Conservation (phyloP, 148 eudicot genomes). For the Beta vulgaris region DNA sequence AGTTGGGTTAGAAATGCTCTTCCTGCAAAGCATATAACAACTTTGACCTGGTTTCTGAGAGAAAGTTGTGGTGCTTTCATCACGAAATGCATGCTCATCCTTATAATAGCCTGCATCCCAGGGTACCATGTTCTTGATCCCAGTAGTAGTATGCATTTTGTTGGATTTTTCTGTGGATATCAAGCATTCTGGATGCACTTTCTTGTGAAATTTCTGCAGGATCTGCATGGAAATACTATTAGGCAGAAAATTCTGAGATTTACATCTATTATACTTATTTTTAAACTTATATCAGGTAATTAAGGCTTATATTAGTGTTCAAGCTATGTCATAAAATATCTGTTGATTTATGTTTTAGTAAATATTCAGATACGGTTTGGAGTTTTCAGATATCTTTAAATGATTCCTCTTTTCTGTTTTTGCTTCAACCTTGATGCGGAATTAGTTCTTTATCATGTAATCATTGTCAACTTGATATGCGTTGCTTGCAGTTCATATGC, state of each 20-base stretch:
- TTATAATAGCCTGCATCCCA: conserved; percentile 29
- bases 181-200: conserved; percentile 81
- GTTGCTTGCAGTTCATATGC: no score
- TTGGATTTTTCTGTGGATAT: conserved; percentile 33
- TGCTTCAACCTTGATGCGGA: no score
- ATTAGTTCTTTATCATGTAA: no score
- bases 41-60: conserved; percentile 35
- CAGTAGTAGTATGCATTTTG: conserved; percentile 34
- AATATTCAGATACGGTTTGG: no score
- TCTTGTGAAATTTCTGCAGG: conserved; percentile 63
- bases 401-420: no score
- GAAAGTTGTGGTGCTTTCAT: conserved; percentile 35
- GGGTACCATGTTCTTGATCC: conserved; percentile 34
- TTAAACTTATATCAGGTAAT: no score
- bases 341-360: no score
- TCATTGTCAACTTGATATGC: no score
- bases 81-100: conserved; percentile 31
- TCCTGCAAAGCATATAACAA: conserved; percentile 32
- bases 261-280: no score
- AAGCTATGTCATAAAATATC: no score
- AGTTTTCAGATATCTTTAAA: no score
- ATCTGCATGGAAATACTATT: conserved; percentile 44
- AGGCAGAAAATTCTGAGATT: background rate
- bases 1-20: conserved; percentile 34
- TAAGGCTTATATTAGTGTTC: no score